Evolutionary conservation across 805 yeast genomes (phyloP), one percentile per base, ranked within the genome.

Genomic region (Saturnispora kantuleensis): DNA sequence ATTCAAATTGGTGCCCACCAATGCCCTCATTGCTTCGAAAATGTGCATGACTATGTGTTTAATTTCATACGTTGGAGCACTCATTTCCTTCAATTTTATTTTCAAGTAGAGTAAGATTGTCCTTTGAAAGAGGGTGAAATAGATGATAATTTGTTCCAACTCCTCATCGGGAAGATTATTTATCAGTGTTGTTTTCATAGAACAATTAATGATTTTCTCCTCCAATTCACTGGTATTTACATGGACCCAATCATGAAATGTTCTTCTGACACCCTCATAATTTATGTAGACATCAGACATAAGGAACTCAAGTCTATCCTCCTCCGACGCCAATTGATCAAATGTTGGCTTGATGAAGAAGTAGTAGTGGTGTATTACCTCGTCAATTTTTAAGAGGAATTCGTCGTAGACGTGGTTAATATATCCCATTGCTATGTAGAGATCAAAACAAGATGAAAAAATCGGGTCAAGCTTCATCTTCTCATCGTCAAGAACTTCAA

Each of bases 211-310:
- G 16, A 55, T 51, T 33, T 43, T 46, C 2, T 48, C 40, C 33
- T 47, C 41, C 17, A 56, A 36, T 10, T 17, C 21, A 9, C 18
- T 16, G 10, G 55, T 47, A 17, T 50, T 40, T n/a, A 29, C n/a
- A 13, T 56, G 51, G 12, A 53, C 52, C 57, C 58, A 56, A 29
- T 51, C 57, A 44, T 56, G 60, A 30, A 56, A 56, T 10, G 35
- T 43, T 10, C 51, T 42, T 18, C 59, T 38, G 3, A 44, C 31
- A 31, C 47, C 47, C 38, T 54, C 55, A 38, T 56, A 56, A 5
- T 35, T 35, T 5, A 34, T 21, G 40, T 56, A 56, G 7, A 30
- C 33, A 5, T 44, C 38, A 21, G 49, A 45, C 12, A 41, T 34
- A 10, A 55, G 29, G 34, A 51, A 41, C 5, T 28, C 31, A 11